Evolutionary conservation across 495 filamentous ascomycete genomes (phyloP).

Genomic region (Tuber borchii): DNA sequence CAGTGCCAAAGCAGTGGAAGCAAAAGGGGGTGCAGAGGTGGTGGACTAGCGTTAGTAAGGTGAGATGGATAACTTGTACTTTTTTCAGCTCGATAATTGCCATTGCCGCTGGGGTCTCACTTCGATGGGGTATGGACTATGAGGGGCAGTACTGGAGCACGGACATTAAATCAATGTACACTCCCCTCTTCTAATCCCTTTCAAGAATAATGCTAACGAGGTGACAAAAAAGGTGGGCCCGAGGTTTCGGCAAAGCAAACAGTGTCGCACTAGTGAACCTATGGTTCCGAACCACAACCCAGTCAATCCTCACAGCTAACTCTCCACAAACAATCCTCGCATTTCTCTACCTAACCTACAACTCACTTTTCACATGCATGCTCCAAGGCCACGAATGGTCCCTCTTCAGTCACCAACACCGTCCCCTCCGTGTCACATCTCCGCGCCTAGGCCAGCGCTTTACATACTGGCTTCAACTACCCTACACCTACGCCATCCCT

Average conservation of each 20-base stretch:
- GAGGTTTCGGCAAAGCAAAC: constrained; percentile 11
- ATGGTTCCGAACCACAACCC: constrained; percentile 28
- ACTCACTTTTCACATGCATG: constrained; percentile 20
- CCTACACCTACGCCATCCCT: too few relatives aligned
- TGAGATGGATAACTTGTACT: constrained; percentile 9
- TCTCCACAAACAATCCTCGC: constrained; percentile 47
- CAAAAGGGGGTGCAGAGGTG: background rate
- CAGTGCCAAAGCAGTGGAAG: background rate
- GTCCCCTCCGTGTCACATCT: constrained; percentile 32
- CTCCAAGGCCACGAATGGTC: too few relatives aligned
- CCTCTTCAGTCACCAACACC: too few relatives aligned
- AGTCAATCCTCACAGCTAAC: constrained; percentile 34
- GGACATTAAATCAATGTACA: background rate
- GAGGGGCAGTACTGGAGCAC: background rate
- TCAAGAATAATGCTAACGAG: background rate
- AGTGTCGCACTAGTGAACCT: background rate
- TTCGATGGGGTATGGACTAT: background rate
- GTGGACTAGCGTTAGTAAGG: background rate
- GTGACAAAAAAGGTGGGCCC: constrained; percentile 1
- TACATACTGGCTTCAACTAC: constrained; percentile 44
- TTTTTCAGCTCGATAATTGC: background rate
- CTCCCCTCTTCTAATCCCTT: background rate
- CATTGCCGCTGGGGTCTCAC: background rate
- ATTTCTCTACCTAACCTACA: constrained; percentile 45
- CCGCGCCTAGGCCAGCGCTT: constrained; percentile 42